Evolutionary conservation across 768 basidiomycete species (phyloP).

Genomic region (Mycena chlorophos): DNA sequence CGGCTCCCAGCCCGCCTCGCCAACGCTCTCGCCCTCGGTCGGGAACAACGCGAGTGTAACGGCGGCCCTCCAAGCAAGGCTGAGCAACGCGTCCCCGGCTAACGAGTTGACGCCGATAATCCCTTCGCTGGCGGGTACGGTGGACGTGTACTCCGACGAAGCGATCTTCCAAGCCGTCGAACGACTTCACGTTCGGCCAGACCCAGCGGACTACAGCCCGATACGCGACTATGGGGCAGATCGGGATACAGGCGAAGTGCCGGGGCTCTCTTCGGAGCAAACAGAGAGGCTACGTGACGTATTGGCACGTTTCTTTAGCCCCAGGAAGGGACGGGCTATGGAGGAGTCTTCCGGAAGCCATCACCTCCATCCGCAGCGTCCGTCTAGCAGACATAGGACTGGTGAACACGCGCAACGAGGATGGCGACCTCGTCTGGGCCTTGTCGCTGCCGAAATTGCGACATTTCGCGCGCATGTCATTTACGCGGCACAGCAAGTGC

Average conservation of each 20-base stretch:
- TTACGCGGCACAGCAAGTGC: background rate
- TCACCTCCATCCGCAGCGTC: too few relatives aligned
- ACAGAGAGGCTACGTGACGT: background rate
- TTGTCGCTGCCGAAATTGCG: background rate
- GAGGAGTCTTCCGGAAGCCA: background rate
- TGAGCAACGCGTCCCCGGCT: background rate
- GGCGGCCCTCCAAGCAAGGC: background rate
- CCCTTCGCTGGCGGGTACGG: background rate
- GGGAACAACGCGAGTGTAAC: background rate
- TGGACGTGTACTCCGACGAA: background rate
- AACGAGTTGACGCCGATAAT: background rate
- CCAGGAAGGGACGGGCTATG: background rate
- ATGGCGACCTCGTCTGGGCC: background rate
- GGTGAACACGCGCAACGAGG: too few relatives aligned
- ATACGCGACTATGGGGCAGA: background rate
- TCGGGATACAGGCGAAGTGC: background rate
- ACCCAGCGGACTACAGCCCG: background rate
- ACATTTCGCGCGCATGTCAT: background rate
- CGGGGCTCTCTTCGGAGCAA: background rate
- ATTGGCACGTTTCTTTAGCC: background rate
- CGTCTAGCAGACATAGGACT: too few relatives aligned
- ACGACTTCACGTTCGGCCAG: background rate
- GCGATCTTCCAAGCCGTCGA: background rate
- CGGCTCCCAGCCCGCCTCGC: too few relatives aligned
- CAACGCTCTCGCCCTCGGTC: background rate